Evolutionary conservation across 805 yeast genomes (phyloP).

Genomic region (Monosporozyma siamensis): DNA sequence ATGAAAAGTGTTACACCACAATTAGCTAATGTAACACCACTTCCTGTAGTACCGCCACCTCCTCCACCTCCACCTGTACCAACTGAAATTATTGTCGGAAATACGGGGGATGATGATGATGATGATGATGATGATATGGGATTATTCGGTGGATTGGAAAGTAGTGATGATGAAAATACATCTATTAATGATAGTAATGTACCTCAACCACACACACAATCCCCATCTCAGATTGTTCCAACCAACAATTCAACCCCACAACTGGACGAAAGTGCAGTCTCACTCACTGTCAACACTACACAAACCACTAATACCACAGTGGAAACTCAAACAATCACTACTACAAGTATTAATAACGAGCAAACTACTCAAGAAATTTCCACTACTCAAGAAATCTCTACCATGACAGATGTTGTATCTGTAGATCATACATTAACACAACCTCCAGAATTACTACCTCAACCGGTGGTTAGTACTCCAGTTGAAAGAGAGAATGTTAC

Average conservation of each 20-base stretch:
- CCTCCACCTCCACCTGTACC: neutral
- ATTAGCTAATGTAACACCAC: too few species aligned
- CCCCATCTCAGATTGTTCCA: too few species aligned
- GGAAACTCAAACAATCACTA: too few species aligned
- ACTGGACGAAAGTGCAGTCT: too few species aligned
- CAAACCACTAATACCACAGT: too few species aligned
- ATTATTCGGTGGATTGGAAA: constrained; percentile 26
- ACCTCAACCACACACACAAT: too few species aligned
- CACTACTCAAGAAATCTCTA: neutral
- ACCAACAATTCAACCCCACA: too few species aligned
- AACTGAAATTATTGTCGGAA: neutral
- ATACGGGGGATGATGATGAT: neutral
- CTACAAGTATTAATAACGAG: too few species aligned
- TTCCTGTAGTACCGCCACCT: neutral
- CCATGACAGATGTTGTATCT: too few species aligned
- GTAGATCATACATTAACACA: neutral
- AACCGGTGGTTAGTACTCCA: neutral
- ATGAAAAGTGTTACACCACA: neutral
- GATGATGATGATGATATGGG: constrained; percentile 20
- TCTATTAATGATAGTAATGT: too few species aligned
- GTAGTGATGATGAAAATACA: constrained; percentile 25
- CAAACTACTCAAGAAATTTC: neutral
- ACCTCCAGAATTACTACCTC: neutral
- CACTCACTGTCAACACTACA: too few species aligned
- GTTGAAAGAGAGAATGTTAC: neutral